phyloP scores from a whole-genome alignment of 305 asterid genomes.

The Rubia tinctorum region DNA sequence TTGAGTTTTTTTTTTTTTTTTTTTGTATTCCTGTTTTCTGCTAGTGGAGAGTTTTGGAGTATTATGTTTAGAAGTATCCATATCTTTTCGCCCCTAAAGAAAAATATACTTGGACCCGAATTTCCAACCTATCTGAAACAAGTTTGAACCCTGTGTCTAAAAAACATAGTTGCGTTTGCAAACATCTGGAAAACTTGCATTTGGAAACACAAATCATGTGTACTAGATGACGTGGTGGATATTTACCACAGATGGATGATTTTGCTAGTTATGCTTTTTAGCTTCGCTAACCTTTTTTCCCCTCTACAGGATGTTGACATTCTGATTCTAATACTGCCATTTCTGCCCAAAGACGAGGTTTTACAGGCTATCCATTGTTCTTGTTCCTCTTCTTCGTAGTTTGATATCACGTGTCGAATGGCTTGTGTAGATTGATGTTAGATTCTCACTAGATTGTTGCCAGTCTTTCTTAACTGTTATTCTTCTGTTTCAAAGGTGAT shows the following conservation, averaged over 20 bases:
- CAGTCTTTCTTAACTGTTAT: conserved; percentile 9
- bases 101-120: background rate
- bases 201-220: background rate
- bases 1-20: background rate
- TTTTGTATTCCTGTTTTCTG: background rate
- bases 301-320: conserved; percentile 75
- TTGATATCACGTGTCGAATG: background rate
- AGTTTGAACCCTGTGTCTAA: background rate
- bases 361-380: conserved; percentile 21
- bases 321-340: conserved; percentile 76
- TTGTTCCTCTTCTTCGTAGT: conserved; percentile 5
- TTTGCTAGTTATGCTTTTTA: background rate
- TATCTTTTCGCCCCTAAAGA: background rate
- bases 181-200: background rate
- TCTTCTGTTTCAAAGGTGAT: conserved; percentile 57
- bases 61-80: background rate
- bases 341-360: conserved; percentile 90
- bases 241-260: background rate
- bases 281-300: conserved; percentile 21
- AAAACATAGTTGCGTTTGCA: background rate
- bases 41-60: background rate
- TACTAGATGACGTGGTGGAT: background rate
- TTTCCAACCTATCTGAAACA: background rate
- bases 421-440: background rate
- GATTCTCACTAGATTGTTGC: background rate